A percentile compares a stretch with the other conserved stretches of the same genome.
Evolutionary conservation across 495 filamentous ascomycete species (phyloP).

Genomic region (Jackrogersella minutella): DNA sequence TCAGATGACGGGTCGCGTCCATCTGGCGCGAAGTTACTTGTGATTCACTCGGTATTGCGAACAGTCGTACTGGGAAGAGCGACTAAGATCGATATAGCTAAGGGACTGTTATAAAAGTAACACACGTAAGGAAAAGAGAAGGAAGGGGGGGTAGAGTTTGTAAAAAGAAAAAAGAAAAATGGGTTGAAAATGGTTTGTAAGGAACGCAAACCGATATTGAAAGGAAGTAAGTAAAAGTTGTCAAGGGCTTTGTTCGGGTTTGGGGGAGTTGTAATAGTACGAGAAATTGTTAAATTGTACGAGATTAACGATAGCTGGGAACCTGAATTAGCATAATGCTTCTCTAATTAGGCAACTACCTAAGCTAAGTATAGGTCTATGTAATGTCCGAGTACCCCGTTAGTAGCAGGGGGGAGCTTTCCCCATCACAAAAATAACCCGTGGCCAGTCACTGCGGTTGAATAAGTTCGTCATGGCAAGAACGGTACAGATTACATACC

Average conservation of each 20-base stretch:
- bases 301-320: slow-evolving; percentile 5
- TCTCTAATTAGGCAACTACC: slow-evolving; percentile 38
- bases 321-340: slow-evolving; percentile 13
- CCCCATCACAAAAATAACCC: slow-evolving; percentile 15
- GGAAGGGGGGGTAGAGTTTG: slow-evolving; percentile 2
- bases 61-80: slow-evolving; percentile 8
- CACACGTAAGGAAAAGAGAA: slow-evolving; percentile 6
- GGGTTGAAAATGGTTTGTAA: slow-evolving; percentile 21
- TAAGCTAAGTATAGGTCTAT: slow-evolving; percentile 8
- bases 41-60: slow-evolving; percentile 23
- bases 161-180: neutral
- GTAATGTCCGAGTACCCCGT: slow-evolving; percentile 38
- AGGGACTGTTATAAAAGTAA: slow-evolving; percentile 14
- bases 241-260: slow-evolving; percentile 39
- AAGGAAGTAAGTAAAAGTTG: slow-evolving; percentile 9
- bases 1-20: slow-evolving; percentile 47
- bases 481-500: neutral
- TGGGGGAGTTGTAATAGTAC: slow-evolving; percentile 23
- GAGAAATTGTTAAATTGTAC: too few species aligned
- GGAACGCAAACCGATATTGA: slow-evolving; percentile 8
- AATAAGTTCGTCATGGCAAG: too few species aligned
- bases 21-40: slow-evolving; percentile 42
- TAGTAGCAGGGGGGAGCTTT: slow-evolving; percentile 26
- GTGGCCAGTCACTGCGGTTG: neutral
- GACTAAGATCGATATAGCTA: slow-evolving; percentile 11